Percentiles rank a stretch among this genome's conserved stretches.
phyloP scores from a whole-genome alignment of 768 basidiomycete genomes.

The Pulveroboletus ravenelii region DNA sequence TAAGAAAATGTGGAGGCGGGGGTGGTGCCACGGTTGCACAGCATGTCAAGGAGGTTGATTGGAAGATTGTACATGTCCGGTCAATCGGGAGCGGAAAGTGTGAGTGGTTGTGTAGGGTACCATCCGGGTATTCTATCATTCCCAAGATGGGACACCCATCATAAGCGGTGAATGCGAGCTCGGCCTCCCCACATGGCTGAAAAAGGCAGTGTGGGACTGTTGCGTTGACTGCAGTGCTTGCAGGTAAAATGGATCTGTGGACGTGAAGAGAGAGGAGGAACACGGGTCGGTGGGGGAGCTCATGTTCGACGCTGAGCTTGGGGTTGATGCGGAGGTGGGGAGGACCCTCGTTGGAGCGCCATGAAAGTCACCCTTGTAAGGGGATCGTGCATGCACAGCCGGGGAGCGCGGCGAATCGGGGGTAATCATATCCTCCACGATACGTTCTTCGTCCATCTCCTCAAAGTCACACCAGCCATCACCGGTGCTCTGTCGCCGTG shows the following conservation, averaged over 20 bases:
- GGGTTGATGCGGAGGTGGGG: conserved; percentile 17
- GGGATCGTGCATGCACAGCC: conserved; percentile 23
- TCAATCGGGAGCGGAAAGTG: conserved; percentile 1
- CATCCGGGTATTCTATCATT: conserved; percentile 4
- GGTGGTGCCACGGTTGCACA: conserved; percentile 10
- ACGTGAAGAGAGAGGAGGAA: conserved; percentile 35
- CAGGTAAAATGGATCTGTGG: conserved; percentile 49
- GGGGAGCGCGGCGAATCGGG: conserved; percentile 28
- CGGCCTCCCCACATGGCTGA: conserved; percentile 36
- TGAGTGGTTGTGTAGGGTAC: neutral
- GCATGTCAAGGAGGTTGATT: conserved; percentile 8
- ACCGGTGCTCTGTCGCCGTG: conserved; percentile 22
- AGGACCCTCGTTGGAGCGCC: conserved; percentile 17
- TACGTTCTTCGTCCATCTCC: conserved; percentile 41
- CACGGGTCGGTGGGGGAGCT: conserved; percentile 22
- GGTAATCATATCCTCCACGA: conserved; percentile 43
- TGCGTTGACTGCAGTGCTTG: conserved; percentile 38
- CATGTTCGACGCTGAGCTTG: conserved; percentile 11
- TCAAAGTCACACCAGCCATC: conserved; percentile 31
- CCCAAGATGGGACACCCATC: conserved; percentile 26
- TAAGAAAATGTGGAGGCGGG: neutral
- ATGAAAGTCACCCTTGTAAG: conserved; percentile 14
- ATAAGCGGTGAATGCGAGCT: conserved; percentile 39
- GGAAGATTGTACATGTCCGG: conserved; percentile 5
- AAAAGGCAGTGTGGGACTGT: conserved; percentile 30